Evolutionary conservation across 257 asterid species (phyloP), one percentile per base, ranked within the genome.

Genomic region (Jacaranda mimosifolia): DNA sequence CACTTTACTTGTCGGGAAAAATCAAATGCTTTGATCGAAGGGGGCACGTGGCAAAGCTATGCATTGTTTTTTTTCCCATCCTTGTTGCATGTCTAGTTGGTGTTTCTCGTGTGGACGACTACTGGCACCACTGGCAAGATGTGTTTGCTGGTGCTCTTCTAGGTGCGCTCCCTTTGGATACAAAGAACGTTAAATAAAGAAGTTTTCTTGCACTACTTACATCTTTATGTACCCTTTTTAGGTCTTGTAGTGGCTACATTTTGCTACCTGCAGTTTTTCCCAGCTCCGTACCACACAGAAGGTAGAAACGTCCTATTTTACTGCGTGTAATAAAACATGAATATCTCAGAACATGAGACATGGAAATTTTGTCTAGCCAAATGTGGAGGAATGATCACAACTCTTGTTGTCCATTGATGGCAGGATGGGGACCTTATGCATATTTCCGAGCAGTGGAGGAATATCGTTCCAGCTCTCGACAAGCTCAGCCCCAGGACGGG

Each of bases 101-200:
- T 3, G 78, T 92, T 80, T 94, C 97, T 59, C 97, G 98, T 66
- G 97, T 94, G 80, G 98, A 94, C 79, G 98, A 94, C 80, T 94
- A 94, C 70, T 89, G 94, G 97, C 98, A 94, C 82, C 98, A 94
- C 71, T 94, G 98, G 98, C 97, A 94, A 84, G 98, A 94, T 63
- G 98, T 94, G 63, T 94, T 94, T 74, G 84, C 97, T 3, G 97
- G 98, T 52, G 96, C 93, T 63, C 79, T 94, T 45, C 75, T 94
- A 85, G 98, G 98, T 92, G 42, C 10, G 83, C 68, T 76, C 63
- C n/a, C n/a, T 38, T 52, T 67, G 35, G n/a, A 72, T 48, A 45
- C 21, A 39, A 12, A 17, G 6, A 64, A 43, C 39, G 39, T 74
- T 51, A 9, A 19, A 21, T 3, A 53, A 63, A 36, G 39, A 51